phyloP scores from a whole-genome alignment of 306 rosid genomes.

The Dryas drummondii region DNA sequence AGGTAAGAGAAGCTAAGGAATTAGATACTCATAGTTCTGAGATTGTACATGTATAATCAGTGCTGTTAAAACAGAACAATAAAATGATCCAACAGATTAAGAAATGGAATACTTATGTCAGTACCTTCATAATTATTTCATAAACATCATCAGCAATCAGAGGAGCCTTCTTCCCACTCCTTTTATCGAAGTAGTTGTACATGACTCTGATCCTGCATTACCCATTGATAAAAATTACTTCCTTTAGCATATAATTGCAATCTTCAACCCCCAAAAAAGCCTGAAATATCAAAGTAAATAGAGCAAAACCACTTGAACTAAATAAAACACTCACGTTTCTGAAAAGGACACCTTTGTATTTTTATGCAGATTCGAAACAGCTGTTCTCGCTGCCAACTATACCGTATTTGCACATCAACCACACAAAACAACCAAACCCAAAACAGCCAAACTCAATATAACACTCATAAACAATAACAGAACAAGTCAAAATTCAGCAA shows the following conservation, averaged over 20 bases:
- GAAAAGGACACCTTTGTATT: conserved; percentile 56
- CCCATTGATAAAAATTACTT: not conserved
- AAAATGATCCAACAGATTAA: not conserved
- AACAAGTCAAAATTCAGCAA: conserved; percentile 1
- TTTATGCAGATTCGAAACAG: conserved; percentile 67
- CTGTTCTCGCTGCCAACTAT: conserved; percentile 79
- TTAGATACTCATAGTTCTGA: not conserved
- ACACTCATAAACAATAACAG: not conserved
- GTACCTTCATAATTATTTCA: conserved; percentile 66
- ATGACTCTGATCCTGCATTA: conserved; percentile 46
- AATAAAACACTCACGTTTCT: conserved; percentile 50
- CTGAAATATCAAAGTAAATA: not conserved
- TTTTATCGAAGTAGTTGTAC: conserved; percentile 50
- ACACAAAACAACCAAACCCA: not conserved
- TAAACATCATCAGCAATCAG: conserved; percentile 70
- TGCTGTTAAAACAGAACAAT: not conserved
- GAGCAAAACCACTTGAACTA: not conserved
- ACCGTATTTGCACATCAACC: not conserved
- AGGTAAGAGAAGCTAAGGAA: too few species aligned
- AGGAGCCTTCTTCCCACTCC: conserved; percentile 66
- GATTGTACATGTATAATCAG: not conserved
- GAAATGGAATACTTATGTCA: not conserved
- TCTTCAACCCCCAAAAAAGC: not conserved
- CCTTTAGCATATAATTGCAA: not conserved
- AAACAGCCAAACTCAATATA: not conserved